Percentiles rank a stretch among this genome's conserved stretches.
These are phyloP conservation scores for Penicillium flavigenum DNA, from an alignment of 495 filamentous ascomycete genomes.

Conservation along the genomic window DNA sequence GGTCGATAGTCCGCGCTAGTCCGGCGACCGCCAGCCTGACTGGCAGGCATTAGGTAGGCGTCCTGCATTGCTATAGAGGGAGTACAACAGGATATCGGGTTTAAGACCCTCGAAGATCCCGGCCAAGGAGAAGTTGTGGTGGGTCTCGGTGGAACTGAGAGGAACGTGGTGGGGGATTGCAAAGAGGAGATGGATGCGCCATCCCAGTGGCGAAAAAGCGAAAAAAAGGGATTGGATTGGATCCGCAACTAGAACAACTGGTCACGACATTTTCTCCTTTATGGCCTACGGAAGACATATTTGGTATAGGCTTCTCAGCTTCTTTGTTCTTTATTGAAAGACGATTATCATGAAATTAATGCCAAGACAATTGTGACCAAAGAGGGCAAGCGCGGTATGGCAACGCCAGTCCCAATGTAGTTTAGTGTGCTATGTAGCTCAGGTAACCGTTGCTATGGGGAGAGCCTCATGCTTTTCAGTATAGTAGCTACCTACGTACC, in stretches of 20 bases:
- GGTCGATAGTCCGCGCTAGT: slow-evolving; percentile 71
- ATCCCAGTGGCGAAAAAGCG: slow-evolving; percentile 15
- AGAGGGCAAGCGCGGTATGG: slow-evolving; percentile 34
- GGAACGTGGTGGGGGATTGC: slow-evolving; percentile 12
- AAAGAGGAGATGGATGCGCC: slow-evolving; percentile 18
- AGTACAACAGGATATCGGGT: slow-evolving; percentile 31
- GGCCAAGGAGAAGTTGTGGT: slow-evolving; percentile 33
- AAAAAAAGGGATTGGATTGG: not conserved
- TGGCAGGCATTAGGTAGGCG: slow-evolving; percentile 83
- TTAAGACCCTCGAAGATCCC: slow-evolving; percentile 31
- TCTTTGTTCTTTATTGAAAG: not conserved
- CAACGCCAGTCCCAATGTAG: slow-evolving; percentile 17
- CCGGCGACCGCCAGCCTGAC: slow-evolving; percentile 62
- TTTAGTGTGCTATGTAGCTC: slow-evolving; percentile 37
- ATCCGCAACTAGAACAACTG: not conserved
- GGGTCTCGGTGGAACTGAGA: slow-evolving; percentile 39
- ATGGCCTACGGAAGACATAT: not conserved
- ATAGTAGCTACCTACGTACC: slow-evolving; percentile 20
- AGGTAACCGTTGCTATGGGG: slow-evolving; percentile 46
- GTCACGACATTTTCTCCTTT: not conserved
- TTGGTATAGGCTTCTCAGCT: not conserved
- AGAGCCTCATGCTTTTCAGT: slow-evolving; percentile 30
- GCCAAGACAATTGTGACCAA: slow-evolving; percentile 26
- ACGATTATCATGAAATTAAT: slow-evolving; percentile 5
- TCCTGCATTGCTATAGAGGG: slow-evolving; percentile 43